Evolutionary conservation across 2,329 filamentous ascomycete genomes (phyloP).

Genomic region (Cytospora piceicola): DNA sequence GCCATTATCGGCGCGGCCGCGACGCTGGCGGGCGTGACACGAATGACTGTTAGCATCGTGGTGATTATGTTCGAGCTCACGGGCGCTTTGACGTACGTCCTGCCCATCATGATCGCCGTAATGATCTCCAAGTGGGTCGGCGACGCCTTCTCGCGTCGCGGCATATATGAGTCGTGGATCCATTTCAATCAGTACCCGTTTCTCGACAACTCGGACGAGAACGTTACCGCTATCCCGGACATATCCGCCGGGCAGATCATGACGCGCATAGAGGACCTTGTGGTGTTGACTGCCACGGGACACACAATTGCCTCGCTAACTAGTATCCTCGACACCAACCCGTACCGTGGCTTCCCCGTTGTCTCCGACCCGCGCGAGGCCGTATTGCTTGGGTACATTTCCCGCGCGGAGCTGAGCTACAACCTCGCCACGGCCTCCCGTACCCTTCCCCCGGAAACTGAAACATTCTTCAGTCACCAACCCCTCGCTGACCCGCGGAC

Average conservation of each 20-base stretch:
- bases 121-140: slow-evolving; percentile 99
- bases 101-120: slow-evolving; percentile 98
- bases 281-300: slow-evolving; percentile 82
- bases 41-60: slow-evolving; percentile 97
- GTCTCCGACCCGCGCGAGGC: slow-evolving; percentile 78
- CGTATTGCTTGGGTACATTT: slow-evolving; percentile 89
- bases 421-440: slow-evolving; percentile 70
- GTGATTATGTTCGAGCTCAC: slow-evolving; percentile 99
- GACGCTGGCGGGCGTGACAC: slow-evolving; percentile 88
- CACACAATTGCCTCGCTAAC: slow-evolving; percentile 82
- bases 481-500: slow-evolving; percentile 76
- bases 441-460: slow-evolving; percentile 69
- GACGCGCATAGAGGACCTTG: slow-evolving; percentile 88
- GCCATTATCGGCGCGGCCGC: slow-evolving; percentile 95
- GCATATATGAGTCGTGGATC: slow-evolving; percentile 99
- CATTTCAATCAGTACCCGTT: slow-evolving; percentile 94
- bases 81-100: slow-evolving; percentile 90
- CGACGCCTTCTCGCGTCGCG: slow-evolving; percentile 87
- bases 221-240: slow-evolving; percentile 66
- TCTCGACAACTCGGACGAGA: slow-evolving; percentile 86
- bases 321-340: slow-evolving; percentile 71
- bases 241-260: slow-evolving; percentile 86
- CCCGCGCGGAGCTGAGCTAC: slow-evolving; percentile 83
- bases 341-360: slow-evolving; percentile 90
- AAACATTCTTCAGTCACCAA: slow-evolving; percentile 84